Evolutionary conservation across 1,139 yeast species (phyloP), one percentile per base, ranked within the genome.

Genomic region (Diutina rugosa): DNA sequence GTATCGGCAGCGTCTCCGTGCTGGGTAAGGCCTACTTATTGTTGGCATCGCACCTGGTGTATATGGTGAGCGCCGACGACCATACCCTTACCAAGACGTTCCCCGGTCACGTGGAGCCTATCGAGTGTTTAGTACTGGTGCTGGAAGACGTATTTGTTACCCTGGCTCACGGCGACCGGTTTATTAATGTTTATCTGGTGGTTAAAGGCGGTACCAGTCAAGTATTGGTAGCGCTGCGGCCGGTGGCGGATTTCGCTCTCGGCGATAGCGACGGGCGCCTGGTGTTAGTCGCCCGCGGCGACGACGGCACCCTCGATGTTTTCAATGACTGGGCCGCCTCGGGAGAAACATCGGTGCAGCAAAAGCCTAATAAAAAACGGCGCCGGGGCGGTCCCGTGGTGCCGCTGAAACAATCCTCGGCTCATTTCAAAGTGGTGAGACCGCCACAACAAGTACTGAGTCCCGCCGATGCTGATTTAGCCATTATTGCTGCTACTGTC

Each of bases 131-230:
- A 41, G 69, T 78, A 6, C 66, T 79, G 16, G 62, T 67, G 2
- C 55, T 55, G 6, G 68, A 73, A 55, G 65, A 71, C 55, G 69
- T 72, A 51, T 79, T 87, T 61, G 66, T 87, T 56, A 82, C 93
- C 1, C 81, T 86, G 58, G 95, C 97, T 0, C 72, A 72, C 46
- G 84, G 82, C 59, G 97, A 90, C 67, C 78, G 97, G 63, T 89
- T 88, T 66, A 76, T 90, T 62, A 90, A 88, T 66, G 72, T 87
- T 57, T 83, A 85, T 64, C 82, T 85, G 18, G 61, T 82, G 9
- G 12, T 71, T 10, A 72, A 72, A 56, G 71, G 71, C 52, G 65
- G 78, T 10, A 71, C 80, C 10, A 69, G 67, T 47, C 68, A 75
- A 8, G 87, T 89, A 9, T 78, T 87, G 58, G 93, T 87, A 7